Percentiles rank a stretch among this genome's conserved stretches.
These are phyloP conservation scores for Neurospora sp. DNA, from an alignment of 495 filamentous ascomycete genomes.

Conservation along the genomic window DNA sequence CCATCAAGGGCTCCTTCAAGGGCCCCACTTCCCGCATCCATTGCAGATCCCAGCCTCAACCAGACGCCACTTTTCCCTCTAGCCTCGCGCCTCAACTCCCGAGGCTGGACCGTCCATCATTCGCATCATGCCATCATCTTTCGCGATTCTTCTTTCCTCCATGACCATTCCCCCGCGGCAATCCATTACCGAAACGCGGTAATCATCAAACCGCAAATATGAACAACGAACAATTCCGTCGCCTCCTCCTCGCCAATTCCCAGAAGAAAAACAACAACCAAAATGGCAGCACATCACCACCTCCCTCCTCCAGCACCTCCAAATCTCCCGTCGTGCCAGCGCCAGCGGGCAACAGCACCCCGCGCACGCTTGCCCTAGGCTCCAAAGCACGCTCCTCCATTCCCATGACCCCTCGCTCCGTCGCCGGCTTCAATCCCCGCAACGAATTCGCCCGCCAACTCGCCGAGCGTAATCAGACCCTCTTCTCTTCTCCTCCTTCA, in stretches of 20 bases:
- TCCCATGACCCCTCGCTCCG: slow-evolving; percentile 77
- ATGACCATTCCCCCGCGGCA: neutral
- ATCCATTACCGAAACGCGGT: neutral
- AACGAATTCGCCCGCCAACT: slow-evolving; percentile 79
- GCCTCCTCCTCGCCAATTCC: slow-evolving; percentile 53
- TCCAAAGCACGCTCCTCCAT: slow-evolving; percentile 64
- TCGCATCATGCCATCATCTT: neutral
- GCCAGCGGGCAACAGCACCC: slow-evolving; percentile 13
- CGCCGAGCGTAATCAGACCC: slow-evolving; percentile 55
- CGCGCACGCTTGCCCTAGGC: slow-evolving; percentile 37
- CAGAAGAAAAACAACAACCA: slow-evolving; percentile 24
- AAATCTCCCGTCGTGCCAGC: neutral
- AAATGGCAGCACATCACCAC: slow-evolving; percentile 27
- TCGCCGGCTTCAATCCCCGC: slow-evolving; percentile 35
- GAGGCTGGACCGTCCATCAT: neutral
- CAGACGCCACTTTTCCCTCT: neutral
- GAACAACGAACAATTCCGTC: slow-evolving; percentile 96
- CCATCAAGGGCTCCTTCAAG: neutral
- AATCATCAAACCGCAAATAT: slow-evolving; percentile 33
- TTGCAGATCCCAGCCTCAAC: neutral
- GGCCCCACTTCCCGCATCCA: neutral
- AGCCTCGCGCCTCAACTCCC: neutral
- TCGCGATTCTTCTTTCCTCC: neutral
- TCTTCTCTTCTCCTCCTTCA: neutral
- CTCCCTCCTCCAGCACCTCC: slow-evolving; percentile 15